Evolutionary conservation across 768 basidiomycete species (phyloP).

Genomic region (Clitopilus hobsonii): DNA sequence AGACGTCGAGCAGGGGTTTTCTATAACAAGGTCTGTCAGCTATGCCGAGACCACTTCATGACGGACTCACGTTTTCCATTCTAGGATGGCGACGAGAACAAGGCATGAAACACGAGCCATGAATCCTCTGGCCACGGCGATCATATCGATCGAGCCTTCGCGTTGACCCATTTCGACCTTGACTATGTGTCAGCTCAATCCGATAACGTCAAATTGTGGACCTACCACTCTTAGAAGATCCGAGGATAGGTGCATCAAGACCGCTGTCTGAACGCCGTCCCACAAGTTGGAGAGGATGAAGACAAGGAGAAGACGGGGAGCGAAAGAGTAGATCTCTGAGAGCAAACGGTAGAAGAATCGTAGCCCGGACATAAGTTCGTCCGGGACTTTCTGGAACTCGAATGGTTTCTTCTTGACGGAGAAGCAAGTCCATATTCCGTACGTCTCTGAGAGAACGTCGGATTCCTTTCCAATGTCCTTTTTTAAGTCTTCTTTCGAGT

Average conservation of each 20-base stretch:
- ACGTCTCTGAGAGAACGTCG: conserved; percentile 12
- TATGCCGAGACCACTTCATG: too few species aligned
- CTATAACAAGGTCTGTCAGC: too few species aligned
- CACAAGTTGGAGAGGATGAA: conserved; percentile 19
- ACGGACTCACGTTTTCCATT: conserved; percentile 10
- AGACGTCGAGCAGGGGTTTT: not conserved
- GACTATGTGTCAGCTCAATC: not conserved
- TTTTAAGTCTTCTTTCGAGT: not conserved
- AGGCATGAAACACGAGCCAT: conserved; percentile 12
- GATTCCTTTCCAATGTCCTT: not conserved
- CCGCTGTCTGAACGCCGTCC: conserved; percentile 16
- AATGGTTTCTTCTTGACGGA: conserved; percentile 5
- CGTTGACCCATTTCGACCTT: conserved; percentile 19
- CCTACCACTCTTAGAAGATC: conserved; percentile 16
- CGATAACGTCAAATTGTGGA: too few species aligned
- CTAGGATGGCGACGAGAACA: conserved; percentile 12
- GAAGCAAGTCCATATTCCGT: conserved; percentile 16
- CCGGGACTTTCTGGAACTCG: conserved; percentile 4
- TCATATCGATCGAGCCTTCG: conserved; percentile 11
- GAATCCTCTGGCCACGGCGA: conserved; percentile 13
- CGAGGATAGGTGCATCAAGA: conserved; percentile 22
- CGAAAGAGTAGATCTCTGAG: conserved; percentile 17
- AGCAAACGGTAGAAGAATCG: conserved; percentile 16
- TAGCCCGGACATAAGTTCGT: conserved; percentile 8
- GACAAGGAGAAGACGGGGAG: conserved; percentile 15